phyloP scores from a whole-genome alignment of 1,284 basidiomycete genomes.

The Ceratobasidium sp. region DNA sequence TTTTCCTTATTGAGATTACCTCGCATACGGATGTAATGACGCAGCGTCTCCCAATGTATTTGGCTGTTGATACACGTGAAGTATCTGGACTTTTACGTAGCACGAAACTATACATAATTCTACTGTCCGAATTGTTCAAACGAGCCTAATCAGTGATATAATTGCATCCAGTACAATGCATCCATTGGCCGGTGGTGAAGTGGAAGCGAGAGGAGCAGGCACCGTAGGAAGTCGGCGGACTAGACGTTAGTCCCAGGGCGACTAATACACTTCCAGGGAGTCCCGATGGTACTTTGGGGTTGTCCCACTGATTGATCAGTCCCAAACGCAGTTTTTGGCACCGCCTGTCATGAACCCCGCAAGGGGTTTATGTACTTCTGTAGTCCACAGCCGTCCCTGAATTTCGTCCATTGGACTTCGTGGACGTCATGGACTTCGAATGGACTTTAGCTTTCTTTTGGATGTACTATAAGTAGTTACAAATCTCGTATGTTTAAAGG shows the following conservation, averaged over 20 bases:
- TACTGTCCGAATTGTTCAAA: too few species aligned
- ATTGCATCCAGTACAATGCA: too few species aligned
- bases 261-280: background rate
- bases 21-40: too few species aligned
- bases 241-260: background rate
- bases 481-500: background rate
- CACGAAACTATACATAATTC: too few species aligned
- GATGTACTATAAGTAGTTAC: background rate
- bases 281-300: background rate
- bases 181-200: too few species aligned
- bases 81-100: too few species aligned
- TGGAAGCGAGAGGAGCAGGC: too few species aligned
- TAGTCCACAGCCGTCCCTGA: too few species aligned
- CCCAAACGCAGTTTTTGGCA: background rate
- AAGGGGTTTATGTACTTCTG: background rate
- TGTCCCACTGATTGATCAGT: background rate
- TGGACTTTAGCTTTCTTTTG: background rate
- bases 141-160: too few species aligned
- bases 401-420: background rate
- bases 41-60: too few species aligned
- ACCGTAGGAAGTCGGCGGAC: constrained; percentile 13
- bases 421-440: background rate
- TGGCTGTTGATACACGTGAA: too few species aligned
- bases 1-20: too few species aligned
- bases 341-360: background rate